Base-by-base conservation (phyloP, 2,329 filamentous ascomycete genomes). In the Aspergillus tanneri region DNA sequence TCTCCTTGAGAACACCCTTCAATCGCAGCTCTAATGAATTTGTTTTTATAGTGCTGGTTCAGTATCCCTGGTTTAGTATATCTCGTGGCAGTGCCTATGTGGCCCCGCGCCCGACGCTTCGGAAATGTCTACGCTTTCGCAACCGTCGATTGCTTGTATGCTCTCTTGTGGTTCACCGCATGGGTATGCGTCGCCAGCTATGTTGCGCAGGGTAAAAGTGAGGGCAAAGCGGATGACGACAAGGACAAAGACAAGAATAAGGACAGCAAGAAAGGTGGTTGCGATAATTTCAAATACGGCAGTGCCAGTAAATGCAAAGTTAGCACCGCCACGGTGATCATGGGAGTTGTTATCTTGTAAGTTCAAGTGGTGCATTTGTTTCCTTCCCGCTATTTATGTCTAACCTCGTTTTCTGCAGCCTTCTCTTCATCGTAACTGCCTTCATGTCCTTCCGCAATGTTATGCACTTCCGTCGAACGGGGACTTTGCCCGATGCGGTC, bases 101-200 rank as follows among this genome's bases (percentile, higher is more conserved):
- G 80, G 77, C 75, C 75, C 19, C 77, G 81, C 53, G 77, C 80
- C 21, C 73, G 73, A 55, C 73, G 76, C 43, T 81, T 84, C 59
- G 77, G 78, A 47, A 83, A 82, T 57, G 77, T 79, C 28, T 83
- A 83, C 59, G 81, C 79, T 43, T 82, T 83, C 60, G 76, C 78
- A 7, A 68, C 72, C 2, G 62, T 84, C 47, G 82, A 85, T 57
- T 64, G 72, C 11, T 58, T 83, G 19, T 82, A 76, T 58, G 64
- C 74, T 4, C 61, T 84, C 8, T 63, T 84, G 30, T 85, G 81
- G 81, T 80, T 84, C 59, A 72, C 74, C 4, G 81, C 81, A 4
- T 81, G 81, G 71, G 71, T 80, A 11, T 72, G 76, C 30, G 72
- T 83, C 4, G 79, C 79, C 11, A 71, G 74, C 11, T 85, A 81